Evolutionary conservation across 2,329 filamentous ascomycete species (phyloP).

Genomic region (Calonectria montana): DNA sequence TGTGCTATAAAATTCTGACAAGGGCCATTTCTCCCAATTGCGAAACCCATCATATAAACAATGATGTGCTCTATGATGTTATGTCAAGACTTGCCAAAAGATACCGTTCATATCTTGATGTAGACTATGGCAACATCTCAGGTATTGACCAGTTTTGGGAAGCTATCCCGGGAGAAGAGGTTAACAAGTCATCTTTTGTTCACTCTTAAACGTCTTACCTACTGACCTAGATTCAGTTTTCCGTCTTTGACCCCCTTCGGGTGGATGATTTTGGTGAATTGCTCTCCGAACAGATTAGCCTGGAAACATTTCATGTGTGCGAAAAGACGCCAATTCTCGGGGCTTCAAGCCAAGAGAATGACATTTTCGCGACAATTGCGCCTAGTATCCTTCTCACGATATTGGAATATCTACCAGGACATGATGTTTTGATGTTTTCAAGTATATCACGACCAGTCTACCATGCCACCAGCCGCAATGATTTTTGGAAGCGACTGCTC

Average conservation of each 20-base stretch:
- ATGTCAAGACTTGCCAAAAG: background rate
- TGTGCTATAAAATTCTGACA: background rate
- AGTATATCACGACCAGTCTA: background rate
- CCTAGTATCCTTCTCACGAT: background rate
- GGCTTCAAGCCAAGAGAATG: background rate
- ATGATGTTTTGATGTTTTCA: background rate
- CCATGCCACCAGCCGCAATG: background rate
- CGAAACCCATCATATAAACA: background rate
- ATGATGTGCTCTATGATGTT: background rate
- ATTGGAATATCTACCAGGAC: background rate
- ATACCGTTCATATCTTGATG: background rate
- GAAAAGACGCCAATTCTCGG: background rate
- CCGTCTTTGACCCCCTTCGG: background rate
- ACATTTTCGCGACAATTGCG: conserved; percentile 1
- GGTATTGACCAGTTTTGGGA: conserved; percentile 10
- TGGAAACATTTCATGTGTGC: background rate
- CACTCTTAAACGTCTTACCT: too few relatives aligned
- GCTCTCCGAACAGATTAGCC: background rate
- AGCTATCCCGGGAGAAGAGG: conserved; percentile 21
- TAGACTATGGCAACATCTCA: conserved; percentile 14
- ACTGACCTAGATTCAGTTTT: conserved; percentile 1
- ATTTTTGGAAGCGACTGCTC: conserved; percentile 15
- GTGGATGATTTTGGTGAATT: background rate
- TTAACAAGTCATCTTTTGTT: background rate
- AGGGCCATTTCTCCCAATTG: background rate